Conservation (phyloP, 2,329 filamentous ascomycete species). For the Apiospora phragmitis region DNA sequence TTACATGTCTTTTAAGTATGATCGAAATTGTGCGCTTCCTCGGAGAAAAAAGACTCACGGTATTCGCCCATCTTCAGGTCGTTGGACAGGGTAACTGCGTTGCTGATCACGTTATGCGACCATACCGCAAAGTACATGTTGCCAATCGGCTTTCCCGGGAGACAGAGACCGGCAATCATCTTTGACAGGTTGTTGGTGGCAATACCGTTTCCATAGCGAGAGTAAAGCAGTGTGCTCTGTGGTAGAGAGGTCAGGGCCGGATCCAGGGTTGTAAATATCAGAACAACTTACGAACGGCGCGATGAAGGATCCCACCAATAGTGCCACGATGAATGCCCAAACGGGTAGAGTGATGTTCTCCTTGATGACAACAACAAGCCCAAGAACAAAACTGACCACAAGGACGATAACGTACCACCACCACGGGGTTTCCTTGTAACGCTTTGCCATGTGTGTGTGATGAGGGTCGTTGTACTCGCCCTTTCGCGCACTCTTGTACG, state of each 20-base stretch:
- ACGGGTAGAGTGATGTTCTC: slow-evolving; percentile 46
- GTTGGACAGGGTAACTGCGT: slow-evolving; percentile 49
- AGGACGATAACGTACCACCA: slow-evolving; percentile 49
- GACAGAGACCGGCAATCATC: slow-evolving; percentile 53
- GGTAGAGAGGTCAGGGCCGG: slow-evolving; percentile 11
- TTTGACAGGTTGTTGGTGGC: slow-evolving; percentile 60
- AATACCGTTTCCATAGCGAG: slow-evolving; percentile 56
- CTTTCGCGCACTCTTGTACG: slow-evolving; percentile 46
- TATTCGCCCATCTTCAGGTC: slow-evolving; percentile 62
- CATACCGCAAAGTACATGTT: slow-evolving; percentile 61
- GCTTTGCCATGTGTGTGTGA: slow-evolving; percentile 50
- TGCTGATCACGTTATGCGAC: slow-evolving; percentile 57
- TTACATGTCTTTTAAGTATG: background rate
- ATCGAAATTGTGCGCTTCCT: background rate
- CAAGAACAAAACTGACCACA: slow-evolving; percentile 45
- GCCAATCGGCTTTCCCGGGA: slow-evolving; percentile 51
- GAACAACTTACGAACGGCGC: slow-evolving; percentile 46
- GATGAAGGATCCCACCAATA: slow-evolving; percentile 46
- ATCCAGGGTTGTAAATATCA: background rate
- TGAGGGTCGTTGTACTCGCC: slow-evolving; percentile 50
- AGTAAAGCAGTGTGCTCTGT: slow-evolving; percentile 52
- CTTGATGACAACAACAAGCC: slow-evolving; percentile 45
- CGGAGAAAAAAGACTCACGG: slow-evolving; percentile 34
- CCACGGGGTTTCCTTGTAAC: slow-evolving; percentile 52
- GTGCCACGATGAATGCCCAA: slow-evolving; percentile 48